These are phyloP conservation scores for Talaromyces atroroseus DNA, from an alignment of 2,329 filamentous ascomycete species.

Conservation along the genomic window DNA sequence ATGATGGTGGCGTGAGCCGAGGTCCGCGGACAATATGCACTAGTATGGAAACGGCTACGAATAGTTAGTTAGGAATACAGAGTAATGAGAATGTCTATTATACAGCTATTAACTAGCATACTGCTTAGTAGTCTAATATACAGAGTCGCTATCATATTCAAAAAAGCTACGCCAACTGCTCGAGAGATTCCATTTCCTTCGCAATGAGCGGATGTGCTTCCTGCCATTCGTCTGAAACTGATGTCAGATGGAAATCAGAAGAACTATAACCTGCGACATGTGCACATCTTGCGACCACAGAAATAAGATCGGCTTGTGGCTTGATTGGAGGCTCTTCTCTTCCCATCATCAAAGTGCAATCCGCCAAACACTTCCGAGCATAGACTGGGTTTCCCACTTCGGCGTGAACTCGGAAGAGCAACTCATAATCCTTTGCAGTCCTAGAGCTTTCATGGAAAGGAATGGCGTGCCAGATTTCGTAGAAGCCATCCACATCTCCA, in stretches of 20 bases:
- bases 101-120: slow-evolving; percentile 51
- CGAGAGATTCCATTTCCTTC: not conserved
- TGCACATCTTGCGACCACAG: slow-evolving; percentile 30
- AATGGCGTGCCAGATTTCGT: slow-evolving; percentile 55
- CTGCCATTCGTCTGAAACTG: not conserved
- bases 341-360: slow-evolving; percentile 56
- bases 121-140: slow-evolving; percentile 18
- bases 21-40: not conserved
- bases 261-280: slow-evolving; percentile 1
- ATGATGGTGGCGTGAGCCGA: not conserved
- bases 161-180: not conserved
- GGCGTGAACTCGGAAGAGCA: slow-evolving; percentile 49
- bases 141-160: not conserved
- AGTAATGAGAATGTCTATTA: not conserved
- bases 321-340: slow-evolving; percentile 49
- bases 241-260: not conserved
- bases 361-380: slow-evolving; percentile 48
- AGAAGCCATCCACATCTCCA: slow-evolving; percentile 53
- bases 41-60: not conserved
- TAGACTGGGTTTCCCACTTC: slow-evolving; percentile 36
- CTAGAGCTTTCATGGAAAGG: slow-evolving; percentile 47
- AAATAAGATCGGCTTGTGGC: slow-evolving; percentile 39
- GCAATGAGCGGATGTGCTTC: not conserved
- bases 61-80: too few species aligned
- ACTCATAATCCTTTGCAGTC: slow-evolving; percentile 50